phyloP scores from a whole-genome alignment of 352 stramenopile species.

The Phytophthora crassamura region DNA sequence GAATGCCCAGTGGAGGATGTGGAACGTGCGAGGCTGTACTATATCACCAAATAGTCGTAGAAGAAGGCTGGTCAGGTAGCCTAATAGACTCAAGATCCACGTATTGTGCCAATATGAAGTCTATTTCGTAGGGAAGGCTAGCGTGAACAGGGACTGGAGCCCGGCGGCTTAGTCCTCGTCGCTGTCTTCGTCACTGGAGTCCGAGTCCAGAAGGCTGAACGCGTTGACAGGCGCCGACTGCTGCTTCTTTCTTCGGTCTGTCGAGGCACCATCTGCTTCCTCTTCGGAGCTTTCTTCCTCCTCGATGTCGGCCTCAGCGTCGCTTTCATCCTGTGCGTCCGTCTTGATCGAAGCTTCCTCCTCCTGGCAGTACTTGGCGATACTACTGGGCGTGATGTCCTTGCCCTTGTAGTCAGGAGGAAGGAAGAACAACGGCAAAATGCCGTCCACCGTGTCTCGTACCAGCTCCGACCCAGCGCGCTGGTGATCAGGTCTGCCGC shows the following conservation, averaged over 20 bases:
- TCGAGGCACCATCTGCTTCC: slow-evolving; percentile 24
- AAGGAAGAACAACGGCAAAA: slow-evolving; percentile 83
- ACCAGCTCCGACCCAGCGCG: slow-evolving; percentile 83
- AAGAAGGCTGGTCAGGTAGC: slow-evolving; percentile 2
- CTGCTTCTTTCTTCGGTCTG: slow-evolving; percentile 13
- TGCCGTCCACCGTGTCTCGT: slow-evolving; percentile 82
- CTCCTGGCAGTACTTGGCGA: slow-evolving; percentile 41
- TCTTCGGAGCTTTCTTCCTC: slow-evolving; percentile 26
- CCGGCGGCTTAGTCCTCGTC: slow-evolving; percentile 32
- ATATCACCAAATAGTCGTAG: slow-evolving; percentile 44
- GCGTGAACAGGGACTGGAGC: neutral
- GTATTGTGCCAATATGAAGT: slow-evolving; percentile 12
- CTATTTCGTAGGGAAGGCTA: slow-evolving; percentile 10
- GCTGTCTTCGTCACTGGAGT: slow-evolving; percentile 85
- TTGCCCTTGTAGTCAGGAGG: slow-evolving; percentile 76
- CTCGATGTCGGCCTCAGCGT: slow-evolving; percentile 24
- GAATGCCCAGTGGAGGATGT: slow-evolving; percentile 70
- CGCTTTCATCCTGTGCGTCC: slow-evolving; percentile 10
- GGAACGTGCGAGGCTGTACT: slow-evolving; percentile 62
- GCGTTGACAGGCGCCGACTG: slow-evolving; percentile 68
- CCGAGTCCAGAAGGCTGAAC: slow-evolving; percentile 84
- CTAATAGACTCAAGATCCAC: slow-evolving; percentile 23
- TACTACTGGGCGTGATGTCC: slow-evolving; percentile 47
- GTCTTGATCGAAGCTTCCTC: slow-evolving; percentile 25
- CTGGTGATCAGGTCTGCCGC: slow-evolving; percentile 82